Conservation (phyloP, 2,329 filamentous ascomycete species). For the Phialocephala subalpina region DNA sequence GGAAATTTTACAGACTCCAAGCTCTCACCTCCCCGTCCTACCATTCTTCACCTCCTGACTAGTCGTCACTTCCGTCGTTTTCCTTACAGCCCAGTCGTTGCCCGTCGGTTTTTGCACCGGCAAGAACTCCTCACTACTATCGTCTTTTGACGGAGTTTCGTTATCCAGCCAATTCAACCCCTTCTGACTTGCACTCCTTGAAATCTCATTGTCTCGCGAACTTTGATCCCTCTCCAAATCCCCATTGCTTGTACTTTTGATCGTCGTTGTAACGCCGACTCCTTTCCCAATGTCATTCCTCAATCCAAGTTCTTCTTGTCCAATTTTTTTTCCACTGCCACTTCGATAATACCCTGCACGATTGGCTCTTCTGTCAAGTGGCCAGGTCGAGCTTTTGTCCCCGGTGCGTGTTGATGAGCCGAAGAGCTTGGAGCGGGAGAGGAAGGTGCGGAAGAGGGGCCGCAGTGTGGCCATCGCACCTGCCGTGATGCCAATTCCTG, state of each 20-base stretch:
- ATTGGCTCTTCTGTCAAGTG: neutral
- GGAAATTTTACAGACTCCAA: neutral
- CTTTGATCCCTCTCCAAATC: neutral
- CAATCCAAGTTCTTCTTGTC: constrained; percentile 21
- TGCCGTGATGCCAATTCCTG: constrained; percentile 37
- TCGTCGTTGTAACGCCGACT: constrained; percentile 24
- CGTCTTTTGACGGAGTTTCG: constrained; percentile 20
- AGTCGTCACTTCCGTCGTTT: constrained; percentile 28
- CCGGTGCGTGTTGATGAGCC: constrained; percentile 16
- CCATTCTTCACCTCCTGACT: neutral
- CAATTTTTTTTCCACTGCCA: constrained; percentile 11
- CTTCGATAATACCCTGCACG: constrained; percentile 22
- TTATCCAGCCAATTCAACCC: constrained; percentile 14
- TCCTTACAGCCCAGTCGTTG: constrained; percentile 21
- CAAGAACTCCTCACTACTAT: constrained; percentile 29
- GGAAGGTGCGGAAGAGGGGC: constrained; percentile 36
- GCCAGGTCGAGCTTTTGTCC: constrained; percentile 8
- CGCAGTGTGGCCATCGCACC: constrained; percentile 37
- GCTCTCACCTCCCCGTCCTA: neutral
- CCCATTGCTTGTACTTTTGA: constrained; percentile 21
- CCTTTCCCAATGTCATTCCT: constrained; percentile 24
- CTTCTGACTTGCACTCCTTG: constrained; percentile 8
- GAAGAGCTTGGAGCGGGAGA: constrained; percentile 29
- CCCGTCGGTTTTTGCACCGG: neutral
- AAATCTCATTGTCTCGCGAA: constrained; percentile 1